Percentiles rank a stretch among this genome's conserved stretches.
Evolutionary conservation across 768 basidiomycete genomes (phyloP).

Genomic region (Amanita muscaria): DNA sequence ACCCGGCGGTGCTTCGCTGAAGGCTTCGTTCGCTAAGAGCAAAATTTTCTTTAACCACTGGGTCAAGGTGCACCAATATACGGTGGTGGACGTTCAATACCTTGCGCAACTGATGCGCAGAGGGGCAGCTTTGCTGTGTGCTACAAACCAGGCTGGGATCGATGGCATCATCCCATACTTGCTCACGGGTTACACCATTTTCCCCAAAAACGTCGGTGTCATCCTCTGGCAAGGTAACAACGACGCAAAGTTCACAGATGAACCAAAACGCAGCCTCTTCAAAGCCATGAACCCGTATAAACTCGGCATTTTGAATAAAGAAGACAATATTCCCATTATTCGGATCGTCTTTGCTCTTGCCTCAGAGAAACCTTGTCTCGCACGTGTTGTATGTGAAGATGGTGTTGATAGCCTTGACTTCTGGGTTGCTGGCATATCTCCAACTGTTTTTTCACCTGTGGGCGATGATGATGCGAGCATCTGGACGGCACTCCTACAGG

Average conservation of each 20-base stretch:
- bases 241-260: slow-evolving; percentile 9
- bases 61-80: slow-evolving; percentile 20
- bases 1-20: slow-evolving; percentile 11
- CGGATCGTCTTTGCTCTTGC: no score
- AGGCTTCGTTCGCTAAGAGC: slow-evolving; percentile 13
- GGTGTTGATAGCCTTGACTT: slow-evolving; percentile 8
- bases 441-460: slow-evolving; percentile 8
- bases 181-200: neutral
- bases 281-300: slow-evolving; percentile 1
- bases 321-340: neutral
- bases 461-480: neutral
- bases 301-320: slow-evolving; percentile 9
- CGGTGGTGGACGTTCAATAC: slow-evolving; percentile 14
- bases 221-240: neutral
- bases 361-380: slow-evolving; percentile 17
- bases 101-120: slow-evolving; percentile 6
- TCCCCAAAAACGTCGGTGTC: neutral
- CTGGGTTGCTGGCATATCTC: slow-evolving; percentile 14
- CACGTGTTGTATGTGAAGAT: neutral
- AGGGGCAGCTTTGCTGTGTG: neutral
- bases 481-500: slow-evolving; percentile 6
- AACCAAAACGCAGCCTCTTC: neutral
- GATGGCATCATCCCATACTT: neutral
- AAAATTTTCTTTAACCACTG: slow-evolving; percentile 25
- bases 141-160: neutral